Evolutionary conservation across 768 basidiomycete genomes (phyloP), one percentile per base, ranked within the genome.

Genomic region (Termitomyces sp.): DNA sequence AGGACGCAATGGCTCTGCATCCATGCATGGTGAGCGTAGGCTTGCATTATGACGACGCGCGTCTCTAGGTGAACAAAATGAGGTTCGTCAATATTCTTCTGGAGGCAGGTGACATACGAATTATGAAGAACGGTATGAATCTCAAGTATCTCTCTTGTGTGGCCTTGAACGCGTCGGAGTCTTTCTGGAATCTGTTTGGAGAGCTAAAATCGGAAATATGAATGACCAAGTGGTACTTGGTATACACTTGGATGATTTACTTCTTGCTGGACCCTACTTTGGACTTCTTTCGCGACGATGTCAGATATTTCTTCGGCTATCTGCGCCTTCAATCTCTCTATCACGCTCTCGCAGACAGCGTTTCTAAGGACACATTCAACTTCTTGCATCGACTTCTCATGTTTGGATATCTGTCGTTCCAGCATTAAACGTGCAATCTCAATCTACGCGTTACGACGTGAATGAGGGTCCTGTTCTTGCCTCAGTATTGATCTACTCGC

Each of bases 101-200:
- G 50, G 26, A 28, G 19, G 19, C n/a, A 46, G 30, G 14, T 51
- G 8, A 68, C 77, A 55, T 62, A 82, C 81, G 75, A 74, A 62
- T 81, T 80, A 57, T 72, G 70, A 51, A 81, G 66, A 30, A 70
- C 69, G 34, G 71, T 68, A 51, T 76, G 75, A 11, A 78, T 70
- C 59, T 78, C 71, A 2, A 72, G 52, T 5, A 78, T 73, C 51
- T 79, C 74, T 19, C 71, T 66, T 56, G 74, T 67, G 59, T 80
- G 79, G 22, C 64, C 62, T 22, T 72, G 61, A 5, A 75, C 67
- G 57, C 76, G 69, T 44, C 69, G 70, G 35, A 81, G 62, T n/a
- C 69, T 59, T 53, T 70, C 66, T 2, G 81, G 74, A 24, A 82
- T 74, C 60, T 77, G 76, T 1, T 51, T 58, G 5, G 64, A 55